Evolutionary conservation across 306 rosid genomes (phyloP).

Genomic region (Gastrolobium villosum): DNA sequence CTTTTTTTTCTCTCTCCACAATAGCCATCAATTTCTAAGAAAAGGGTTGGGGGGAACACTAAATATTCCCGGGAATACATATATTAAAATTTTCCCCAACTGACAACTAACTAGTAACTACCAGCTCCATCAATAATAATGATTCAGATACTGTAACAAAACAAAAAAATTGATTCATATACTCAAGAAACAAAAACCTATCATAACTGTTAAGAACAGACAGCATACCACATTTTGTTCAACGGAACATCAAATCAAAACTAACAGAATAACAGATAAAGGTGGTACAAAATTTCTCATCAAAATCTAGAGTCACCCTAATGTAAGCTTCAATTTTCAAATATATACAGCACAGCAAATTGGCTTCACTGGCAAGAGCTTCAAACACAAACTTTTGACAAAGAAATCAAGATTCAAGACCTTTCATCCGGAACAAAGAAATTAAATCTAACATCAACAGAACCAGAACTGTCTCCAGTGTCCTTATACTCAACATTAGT

Average conservation of each 20-base stretch:
- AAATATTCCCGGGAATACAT: too few relatives aligned
- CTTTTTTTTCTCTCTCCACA: too few relatives aligned
- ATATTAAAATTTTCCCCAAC: too few relatives aligned
- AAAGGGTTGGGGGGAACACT: too few relatives aligned
- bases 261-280: constrained; percentile 18
- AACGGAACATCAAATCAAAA: constrained; percentile 41
- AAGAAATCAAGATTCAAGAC: constrained; percentile 36
- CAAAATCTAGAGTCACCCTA: constrained; percentile 42
- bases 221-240: constrained; percentile 30
- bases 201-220: constrained; percentile 17
- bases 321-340: constrained; percentile 40
- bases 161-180: constrained; percentile 2
- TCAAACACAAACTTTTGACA: constrained; percentile 43
- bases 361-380: constrained; percentile 40
- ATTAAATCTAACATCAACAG: constrained; percentile 71
- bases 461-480: constrained; percentile 73
- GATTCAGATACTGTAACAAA: background rate
- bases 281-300: constrained; percentile 46
- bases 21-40: too few relatives aligned
- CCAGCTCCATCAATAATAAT: background rate
- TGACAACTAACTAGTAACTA: background rate
- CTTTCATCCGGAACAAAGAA: constrained; percentile 61
- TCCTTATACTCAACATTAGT: constrained; percentile 94
- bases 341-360: constrained; percentile 53
- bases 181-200: constrained; percentile 40